Conservation (phyloP, 2,329 filamentous ascomycete species). For the Ascosphaera acerosa region DNA sequence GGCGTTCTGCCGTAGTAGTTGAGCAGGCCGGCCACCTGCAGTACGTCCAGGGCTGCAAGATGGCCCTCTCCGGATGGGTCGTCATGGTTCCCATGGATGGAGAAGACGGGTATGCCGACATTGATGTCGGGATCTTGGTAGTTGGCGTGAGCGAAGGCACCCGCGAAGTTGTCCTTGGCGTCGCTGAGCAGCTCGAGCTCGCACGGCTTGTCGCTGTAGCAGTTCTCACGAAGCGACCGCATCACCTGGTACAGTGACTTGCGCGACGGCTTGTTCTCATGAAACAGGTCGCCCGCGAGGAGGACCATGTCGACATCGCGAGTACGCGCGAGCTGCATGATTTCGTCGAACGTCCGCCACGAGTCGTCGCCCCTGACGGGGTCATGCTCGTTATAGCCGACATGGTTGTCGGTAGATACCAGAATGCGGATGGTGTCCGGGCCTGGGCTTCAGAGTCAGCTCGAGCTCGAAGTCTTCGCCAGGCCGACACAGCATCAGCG, state of each 20-base stretch:
- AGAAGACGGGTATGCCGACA: constrained; percentile 88
- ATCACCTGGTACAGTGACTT: constrained; percentile 96
- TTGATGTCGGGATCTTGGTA: constrained; percentile 97
- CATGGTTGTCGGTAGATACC: constrained; percentile 89
- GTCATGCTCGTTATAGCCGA: constrained; percentile 85
- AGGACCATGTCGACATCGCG: constrained; percentile 96
- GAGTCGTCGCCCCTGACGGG: constrained; percentile 88
- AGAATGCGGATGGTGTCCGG: constrained; percentile 84
- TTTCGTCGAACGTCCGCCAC: constrained; percentile 87
- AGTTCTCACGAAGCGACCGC: constrained; percentile 78
- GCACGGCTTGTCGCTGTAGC: constrained; percentile 82
- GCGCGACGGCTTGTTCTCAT: constrained; percentile 90
- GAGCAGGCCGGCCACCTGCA: constrained; percentile 72
- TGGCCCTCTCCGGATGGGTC: constrained; percentile 94
- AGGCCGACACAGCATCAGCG: too few relatives aligned
- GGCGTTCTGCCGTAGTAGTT: constrained; percentile 91
- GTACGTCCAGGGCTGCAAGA: constrained; percentile 66
- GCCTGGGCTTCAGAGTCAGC: too few relatives aligned
- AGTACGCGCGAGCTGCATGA: constrained; percentile 66
- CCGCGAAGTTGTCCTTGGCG: constrained; percentile 70
- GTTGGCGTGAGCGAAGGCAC: constrained; percentile 80
- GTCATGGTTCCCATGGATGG: constrained; percentile 95
- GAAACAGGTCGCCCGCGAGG: constrained; percentile 82
- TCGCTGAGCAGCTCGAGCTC: constrained; percentile 89
- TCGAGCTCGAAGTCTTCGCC: not conserved